Evolutionary conservation across 179 eudicot species (phyloP).

Genomic region (Silene noctiflora): DNA sequence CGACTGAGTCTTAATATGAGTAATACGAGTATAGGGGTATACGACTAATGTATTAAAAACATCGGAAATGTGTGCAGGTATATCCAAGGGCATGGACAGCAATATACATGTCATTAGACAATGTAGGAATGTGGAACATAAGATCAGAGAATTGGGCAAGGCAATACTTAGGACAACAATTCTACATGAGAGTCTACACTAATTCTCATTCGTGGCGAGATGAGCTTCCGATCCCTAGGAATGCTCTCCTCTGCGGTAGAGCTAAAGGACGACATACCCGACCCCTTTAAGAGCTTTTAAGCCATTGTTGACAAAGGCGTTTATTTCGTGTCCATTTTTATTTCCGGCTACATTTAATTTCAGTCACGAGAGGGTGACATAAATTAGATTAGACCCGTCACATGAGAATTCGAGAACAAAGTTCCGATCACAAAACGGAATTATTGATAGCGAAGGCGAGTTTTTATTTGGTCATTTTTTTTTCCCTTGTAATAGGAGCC

Average conservation of each 20-base stretch:
- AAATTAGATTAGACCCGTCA: conserved; percentile 16
- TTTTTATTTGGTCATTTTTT: conserved; percentile 6
- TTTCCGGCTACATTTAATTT: not conserved
- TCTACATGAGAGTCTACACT: conserved; percentile 45
- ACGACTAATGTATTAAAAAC: not conserved
- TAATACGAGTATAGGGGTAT: too few relatives aligned
- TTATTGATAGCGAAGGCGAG: not conserved
- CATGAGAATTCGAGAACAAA: conserved; percentile 7
- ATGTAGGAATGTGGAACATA: conserved; percentile 53
- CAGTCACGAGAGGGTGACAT: conserved; percentile 44
- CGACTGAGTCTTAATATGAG: too few relatives aligned
- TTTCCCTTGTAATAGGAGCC: conserved; percentile 19
- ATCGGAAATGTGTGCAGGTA: conserved; percentile 32
- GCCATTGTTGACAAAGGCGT: not conserved
- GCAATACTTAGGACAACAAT: conserved; percentile 46
- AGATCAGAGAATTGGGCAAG: conserved; percentile 48
- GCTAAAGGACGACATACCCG: conserved; percentile 47
- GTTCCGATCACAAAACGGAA: conserved; percentile 3
- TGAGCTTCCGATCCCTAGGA: conserved; percentile 47
- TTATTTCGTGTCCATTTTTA: not conserved
- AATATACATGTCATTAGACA: conserved; percentile 44
- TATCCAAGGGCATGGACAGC: conserved; percentile 53
- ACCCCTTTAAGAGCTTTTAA: conserved; percentile 21
- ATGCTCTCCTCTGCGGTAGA: conserved; percentile 48
- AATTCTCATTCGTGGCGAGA: conserved; percentile 35